Base-by-base conservation (phyloP, 75 land plant genomes). In the Picea glauca region DNA sequence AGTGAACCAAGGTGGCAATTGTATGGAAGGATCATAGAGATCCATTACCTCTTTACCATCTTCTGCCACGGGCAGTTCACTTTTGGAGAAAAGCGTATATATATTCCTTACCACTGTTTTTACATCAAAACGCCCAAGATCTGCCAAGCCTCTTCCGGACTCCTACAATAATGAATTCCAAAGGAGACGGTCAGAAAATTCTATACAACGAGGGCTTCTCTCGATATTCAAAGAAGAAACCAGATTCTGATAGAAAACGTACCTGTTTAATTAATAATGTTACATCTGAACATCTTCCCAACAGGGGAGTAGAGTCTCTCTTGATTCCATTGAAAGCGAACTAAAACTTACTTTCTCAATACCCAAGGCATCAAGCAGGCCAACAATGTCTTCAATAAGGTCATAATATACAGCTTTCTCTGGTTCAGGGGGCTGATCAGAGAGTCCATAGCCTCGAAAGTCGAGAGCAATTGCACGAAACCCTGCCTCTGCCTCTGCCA, bases 91-190 rank as follows among this genome's bases (percentile, higher is more conserved):
- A 33, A 90, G 78, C n/a, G 80, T 90, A 74, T 92, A 90, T 15
- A 92, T 81, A 23, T 80, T 92, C 43, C 70, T 74, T 17, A 92
- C 57, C 31, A 92, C 92, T 2, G 90, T 90, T 77, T 81, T 82
- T 3, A 63, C 85, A 83, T 90, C 93, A 81, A 85, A 84, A 23
- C 94, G 85, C 12, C 85, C 86, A 63, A 93, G 91, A 81, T 93
- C 94, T 66, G 87, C 90, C 82, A 88, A 90, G n/a, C 91, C 93
- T 76, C 89, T 66, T 58, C 89, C 90, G 26, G 92, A 92, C 64
- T 84, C 87, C 94, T 92, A 57, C 12, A 60, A 13, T 17, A 15
- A 78, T 58, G 74, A n/a, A 23, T 74, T 15, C 26, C 23, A 58
- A 17, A 62, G 64, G 20, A 46, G 7, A 77, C 56, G 9, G 1